Percentiles rank a stretch among this genome's conserved stretches.
Evolutionary conservation across 208 protist species (phyloP).

Genomic region (Leishmania tropica): DNA sequence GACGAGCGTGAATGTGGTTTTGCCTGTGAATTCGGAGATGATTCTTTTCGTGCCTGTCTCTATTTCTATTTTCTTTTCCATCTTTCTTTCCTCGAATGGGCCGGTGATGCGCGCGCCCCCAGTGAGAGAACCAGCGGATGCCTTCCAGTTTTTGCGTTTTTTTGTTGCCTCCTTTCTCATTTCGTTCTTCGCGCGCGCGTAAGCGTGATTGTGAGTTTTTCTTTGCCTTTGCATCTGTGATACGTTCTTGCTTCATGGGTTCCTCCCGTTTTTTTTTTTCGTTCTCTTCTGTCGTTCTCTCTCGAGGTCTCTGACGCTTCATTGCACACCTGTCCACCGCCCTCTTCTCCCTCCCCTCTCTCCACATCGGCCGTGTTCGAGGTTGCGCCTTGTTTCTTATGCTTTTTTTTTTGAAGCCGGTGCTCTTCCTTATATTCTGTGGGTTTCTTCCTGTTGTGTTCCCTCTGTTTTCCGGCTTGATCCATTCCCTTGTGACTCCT

Average conservation of each 20-base stretch:
- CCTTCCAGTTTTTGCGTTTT: not conserved
- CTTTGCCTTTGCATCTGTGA: not conserved
- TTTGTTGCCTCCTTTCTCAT: not conserved
- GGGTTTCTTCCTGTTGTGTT: not conserved
- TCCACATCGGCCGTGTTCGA: not conserved
- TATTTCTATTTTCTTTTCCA: not conserved
- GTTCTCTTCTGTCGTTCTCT: not conserved
- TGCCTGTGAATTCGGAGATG: not conserved
- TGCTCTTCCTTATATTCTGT: not conserved
- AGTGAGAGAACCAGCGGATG: not conserved
- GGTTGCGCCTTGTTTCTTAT: not conserved
- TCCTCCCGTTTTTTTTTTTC: not conserved
- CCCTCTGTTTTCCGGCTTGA: not conserved
- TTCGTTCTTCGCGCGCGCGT: not conserved
- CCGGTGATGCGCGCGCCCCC: not conserved
- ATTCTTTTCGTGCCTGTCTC: not conserved
- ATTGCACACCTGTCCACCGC: not conserved
- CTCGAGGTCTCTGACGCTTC: not conserved
- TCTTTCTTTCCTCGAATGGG: not conserved
- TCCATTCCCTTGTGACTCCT: not conserved
- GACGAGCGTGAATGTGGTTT: not conserved
- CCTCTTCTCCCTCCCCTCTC: not conserved
- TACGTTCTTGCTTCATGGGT: not conserved
- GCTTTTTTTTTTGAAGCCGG: not conserved
- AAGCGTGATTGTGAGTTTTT: not conserved